phyloP scores from a whole-genome alignment of 2,329 filamentous ascomycete species.

The Pseudocercospora crystallina region DNA sequence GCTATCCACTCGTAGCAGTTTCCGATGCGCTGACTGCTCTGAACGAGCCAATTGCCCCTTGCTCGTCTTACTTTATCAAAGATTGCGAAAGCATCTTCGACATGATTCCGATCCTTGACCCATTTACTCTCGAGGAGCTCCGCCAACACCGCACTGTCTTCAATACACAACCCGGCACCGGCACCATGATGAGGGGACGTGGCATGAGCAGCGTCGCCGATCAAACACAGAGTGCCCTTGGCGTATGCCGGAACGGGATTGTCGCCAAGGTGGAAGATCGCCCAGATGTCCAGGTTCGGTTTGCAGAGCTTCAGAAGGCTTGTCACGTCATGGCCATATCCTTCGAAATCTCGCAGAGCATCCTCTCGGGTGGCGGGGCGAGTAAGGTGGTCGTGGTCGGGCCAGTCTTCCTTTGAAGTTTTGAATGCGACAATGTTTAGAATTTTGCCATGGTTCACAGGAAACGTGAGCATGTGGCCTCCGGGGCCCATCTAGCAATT shows the following conservation, averaged over 20 bases:
- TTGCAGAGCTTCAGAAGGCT: constrained; percentile 28
- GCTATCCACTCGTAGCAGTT: constrained; percentile 42
- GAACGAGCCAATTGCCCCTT: constrained; percentile 48
- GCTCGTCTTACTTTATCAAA: constrained; percentile 43
- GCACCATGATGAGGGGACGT: constrained; percentile 45
- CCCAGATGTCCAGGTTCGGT: constrained; percentile 35
- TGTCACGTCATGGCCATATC: constrained; percentile 25
- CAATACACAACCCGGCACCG: constrained; percentile 33
- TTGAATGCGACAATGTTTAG: constrained; percentile 32
- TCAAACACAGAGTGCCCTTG: constrained; percentile 37
- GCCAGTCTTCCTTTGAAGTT: constrained; percentile 25
- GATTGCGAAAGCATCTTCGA: constrained; percentile 39
- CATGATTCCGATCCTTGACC: constrained; percentile 19
- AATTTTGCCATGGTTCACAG: constrained; percentile 35
- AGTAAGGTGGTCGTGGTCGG: constrained; percentile 24
- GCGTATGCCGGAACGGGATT: constrained; percentile 38
- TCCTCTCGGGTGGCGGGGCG: constrained; percentile 25
- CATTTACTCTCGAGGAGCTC: constrained; percentile 26
- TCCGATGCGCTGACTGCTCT: constrained; percentile 40
- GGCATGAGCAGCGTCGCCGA: constrained; percentile 45
- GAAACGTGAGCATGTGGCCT: constrained; percentile 61
- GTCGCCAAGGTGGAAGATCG: constrained; percentile 42
- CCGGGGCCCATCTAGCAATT: constrained; percentile 30
- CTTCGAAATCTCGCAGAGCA: constrained; percentile 27
- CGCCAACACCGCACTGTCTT: constrained; percentile 31